Base-by-base conservation (phyloP, 441 rosid genomes). In the Adansonia rubrostipa region DNA sequence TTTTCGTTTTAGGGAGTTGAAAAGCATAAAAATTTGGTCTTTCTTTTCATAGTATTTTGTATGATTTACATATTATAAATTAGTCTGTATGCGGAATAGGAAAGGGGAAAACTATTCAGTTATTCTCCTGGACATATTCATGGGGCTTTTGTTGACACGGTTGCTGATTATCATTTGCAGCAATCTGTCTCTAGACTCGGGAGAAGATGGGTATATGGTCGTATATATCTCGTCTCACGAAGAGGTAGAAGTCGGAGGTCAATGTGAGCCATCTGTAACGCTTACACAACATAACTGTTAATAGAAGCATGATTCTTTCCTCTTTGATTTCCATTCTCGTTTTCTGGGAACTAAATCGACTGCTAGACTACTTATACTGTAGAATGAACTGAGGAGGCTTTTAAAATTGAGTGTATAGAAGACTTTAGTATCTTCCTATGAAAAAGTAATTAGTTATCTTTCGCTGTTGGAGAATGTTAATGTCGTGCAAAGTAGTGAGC, bases 141-240 rank as follows among this genome's bases (percentile, higher is more conserved):
- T 10, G 47, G 44, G 20, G 15, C 5, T 45, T 63, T 75, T n/a
- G 19, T 70, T 78, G 20, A 28, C 48, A 68, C 33, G 0, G 74
- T 78, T 24, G 14, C 4, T 8, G 14, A 58, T 62, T 65, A 10
- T 58, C 24, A 1, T 85, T 28, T 80, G 83, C 94, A 93, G 97
- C 86, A 88, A 88, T 85, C 88, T 1, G 75, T 48, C 28, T 90
- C 93, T 0, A 84, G 7, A 54, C 78, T 86, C 22, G 92, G 98
- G 40, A 86, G 98, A 83, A 88, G 82, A 66, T 95, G 97, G 99
- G 94, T 93, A 20, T 84, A 92, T 76, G 99, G 99, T 28, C 93
- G 96, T 14, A 82, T 93, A 80, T 92, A 93, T 85, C 99, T 91
- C 13, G 90, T 92, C 60, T 88, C 96, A 13, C 82, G 91, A 75